A percentile compares a stretch with the other conserved stretches of the same genome.
Evolutionary conservation across 2,329 filamentous ascomycete species (phyloP).

Genomic region (Nannizziopsis arthrosporioides): DNA sequence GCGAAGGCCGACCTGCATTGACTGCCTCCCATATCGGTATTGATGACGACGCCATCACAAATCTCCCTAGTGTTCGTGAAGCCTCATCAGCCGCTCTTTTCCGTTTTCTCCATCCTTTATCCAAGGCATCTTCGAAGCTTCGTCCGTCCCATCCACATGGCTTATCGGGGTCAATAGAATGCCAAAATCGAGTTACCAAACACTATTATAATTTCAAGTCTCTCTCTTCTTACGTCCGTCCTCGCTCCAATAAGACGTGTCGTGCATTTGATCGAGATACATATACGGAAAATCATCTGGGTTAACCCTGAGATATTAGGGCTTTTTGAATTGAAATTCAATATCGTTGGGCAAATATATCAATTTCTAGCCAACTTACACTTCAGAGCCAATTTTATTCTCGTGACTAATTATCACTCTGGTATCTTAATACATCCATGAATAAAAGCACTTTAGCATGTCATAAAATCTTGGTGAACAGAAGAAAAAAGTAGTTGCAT

Average conservation of each 20-base stretch:
- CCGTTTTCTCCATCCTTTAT: no score
- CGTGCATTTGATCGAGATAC: conserved; percentile 37
- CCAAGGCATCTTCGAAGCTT: conserved; percentile 36
- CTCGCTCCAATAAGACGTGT: conserved; percentile 25
- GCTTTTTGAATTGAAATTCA: not conserved
- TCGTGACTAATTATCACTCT: conserved; percentile 2
- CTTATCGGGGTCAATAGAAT: conserved; percentile 38
- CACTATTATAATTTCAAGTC: conserved; percentile 21
- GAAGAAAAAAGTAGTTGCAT: conserved; percentile 1
- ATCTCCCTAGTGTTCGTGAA: no score
- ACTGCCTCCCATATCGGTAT: no score
- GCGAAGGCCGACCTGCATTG: not conserved
- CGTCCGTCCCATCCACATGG: conserved; percentile 25
- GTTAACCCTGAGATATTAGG: not conserved
- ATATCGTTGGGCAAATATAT: no score
- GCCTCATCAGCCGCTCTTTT: no score
- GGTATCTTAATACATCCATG: conserved; percentile 4
- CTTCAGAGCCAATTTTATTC: conserved; percentile 1
- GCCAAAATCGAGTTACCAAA: conserved; percentile 28
- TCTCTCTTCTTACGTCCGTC: conserved; percentile 36
- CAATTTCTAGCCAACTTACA: not conserved
- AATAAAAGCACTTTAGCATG: not conserved
- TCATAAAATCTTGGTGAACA: no score
- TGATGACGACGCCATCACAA: no score
- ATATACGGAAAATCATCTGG: conserved; percentile 18